Percentiles rank a stretch among this genome's conserved stretches.
Evolutionary conservation across 164 flowering plant genomes (phyloP).

Genomic region (Vitis cinerea): DNA sequence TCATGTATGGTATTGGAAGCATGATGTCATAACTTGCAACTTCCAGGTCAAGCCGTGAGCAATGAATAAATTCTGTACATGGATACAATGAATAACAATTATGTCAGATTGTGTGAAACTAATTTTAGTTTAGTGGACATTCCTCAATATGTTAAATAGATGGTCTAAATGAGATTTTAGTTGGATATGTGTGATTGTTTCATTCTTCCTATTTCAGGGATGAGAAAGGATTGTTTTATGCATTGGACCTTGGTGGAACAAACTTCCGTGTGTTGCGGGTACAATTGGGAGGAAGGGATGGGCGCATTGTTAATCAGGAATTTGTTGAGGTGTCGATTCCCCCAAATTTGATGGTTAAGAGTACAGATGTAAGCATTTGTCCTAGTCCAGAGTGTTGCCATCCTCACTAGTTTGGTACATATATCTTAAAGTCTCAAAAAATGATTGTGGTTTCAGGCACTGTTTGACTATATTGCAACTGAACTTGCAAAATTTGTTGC

Average conservation of each 20-base stretch:
- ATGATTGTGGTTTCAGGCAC: conserved; percentile 24
- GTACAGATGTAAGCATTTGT: conserved; percentile 41
- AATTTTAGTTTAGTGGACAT: too few relatives aligned
- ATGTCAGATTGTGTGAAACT: too few relatives aligned
- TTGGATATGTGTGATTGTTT: not conserved
- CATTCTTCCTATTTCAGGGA: conserved; percentile 19
- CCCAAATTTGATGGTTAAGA: conserved; percentile 35
- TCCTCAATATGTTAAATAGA: too few relatives aligned
- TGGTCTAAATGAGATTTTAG: not conserved
- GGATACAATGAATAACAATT: too few relatives aligned
- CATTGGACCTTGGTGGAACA: conserved; percentile 60
- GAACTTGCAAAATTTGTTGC: conserved; percentile 48
- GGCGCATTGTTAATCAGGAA: conserved; percentile 20
- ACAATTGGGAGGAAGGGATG: conserved; percentile 39
- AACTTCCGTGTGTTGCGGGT: conserved; percentile 51
- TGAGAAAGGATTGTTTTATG: conserved; percentile 50
- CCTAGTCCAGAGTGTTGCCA: not conserved
- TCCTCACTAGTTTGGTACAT: too few relatives aligned
- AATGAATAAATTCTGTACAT: too few relatives aligned
- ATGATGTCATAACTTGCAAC: too few relatives aligned
- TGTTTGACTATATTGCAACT: conserved; percentile 44
- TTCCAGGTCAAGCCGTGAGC: too few relatives aligned
- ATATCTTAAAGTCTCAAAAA: not conserved
- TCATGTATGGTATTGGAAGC: too few relatives aligned
- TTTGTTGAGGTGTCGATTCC: conserved; percentile 39